A percentile compares a stretch with the other conserved stretches of the same genome.
Conservation (phyloP, 257 asterid species). For the Henckelia pumila region DNA sequence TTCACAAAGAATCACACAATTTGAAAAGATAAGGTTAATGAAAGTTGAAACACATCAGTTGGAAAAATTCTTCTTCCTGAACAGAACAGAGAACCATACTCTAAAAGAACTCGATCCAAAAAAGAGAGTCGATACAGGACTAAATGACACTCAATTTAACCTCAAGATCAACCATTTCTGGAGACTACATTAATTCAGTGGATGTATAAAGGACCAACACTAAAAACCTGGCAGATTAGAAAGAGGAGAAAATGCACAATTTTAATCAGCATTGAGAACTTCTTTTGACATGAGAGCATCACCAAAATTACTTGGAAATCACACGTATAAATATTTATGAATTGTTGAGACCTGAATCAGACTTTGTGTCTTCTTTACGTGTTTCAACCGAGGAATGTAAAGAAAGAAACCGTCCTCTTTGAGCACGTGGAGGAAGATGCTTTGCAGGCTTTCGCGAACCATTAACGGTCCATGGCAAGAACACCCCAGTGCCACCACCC, state of each 20-base stretch:
- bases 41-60: neutral
- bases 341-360: slow-evolving; percentile 36
- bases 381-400: slow-evolving; percentile 50
- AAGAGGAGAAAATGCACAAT: slow-evolving; percentile 23
- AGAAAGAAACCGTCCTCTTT: slow-evolving; percentile 63
- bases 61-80: slow-evolving; percentile 10
- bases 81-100: slow-evolving; percentile 14
- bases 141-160: slow-evolving; percentile 30
- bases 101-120: slow-evolving; percentile 22
- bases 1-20: neutral
- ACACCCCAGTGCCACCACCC: slow-evolving; percentile 90
- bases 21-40: neutral
- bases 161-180: slow-evolving; percentile 42
- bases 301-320: slow-evolving; percentile 8
- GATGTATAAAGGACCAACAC: slow-evolving; percentile 23
- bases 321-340: slow-evolving; percentile 27
- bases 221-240: neutral
- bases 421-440: slow-evolving; percentile 94
- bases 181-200: slow-evolving; percentile 40
- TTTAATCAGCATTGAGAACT: slow-evolving; percentile 21
- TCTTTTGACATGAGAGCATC: slow-evolving; percentile 4
- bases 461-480: slow-evolving; percentile 75
- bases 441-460: slow-evolving; percentile 64
- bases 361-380: slow-evolving; percentile 33
- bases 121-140: slow-evolving; percentile 31